Base-by-base conservation (phyloP, 495 filamentous ascomycete genomes). In the Penicillium goetzii region DNA sequence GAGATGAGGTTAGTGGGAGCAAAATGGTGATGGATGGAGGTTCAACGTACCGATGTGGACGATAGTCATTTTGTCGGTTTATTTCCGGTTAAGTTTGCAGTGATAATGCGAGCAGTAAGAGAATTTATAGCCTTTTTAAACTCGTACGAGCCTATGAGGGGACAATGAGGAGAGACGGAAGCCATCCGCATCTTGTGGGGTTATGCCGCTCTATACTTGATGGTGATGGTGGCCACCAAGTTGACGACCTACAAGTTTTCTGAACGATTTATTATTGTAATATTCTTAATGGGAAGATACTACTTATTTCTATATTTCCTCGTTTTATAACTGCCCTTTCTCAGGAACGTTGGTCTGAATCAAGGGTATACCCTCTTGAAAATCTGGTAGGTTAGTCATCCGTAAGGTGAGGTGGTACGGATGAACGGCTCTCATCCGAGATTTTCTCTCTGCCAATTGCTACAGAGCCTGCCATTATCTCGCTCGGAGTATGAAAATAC, bases 11-110 rank as follows among this genome's bases (percentile, higher is more conserved):
- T 53, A 61, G 23, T 53, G 15, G 54, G n/a, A 17, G 40, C 45
- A 15, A 4, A 8, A 23, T 33, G 28, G 8, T 38, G n/a, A 19
- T 40, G 3, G 19, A 12, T 2, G 15, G 19, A 12, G 1, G 15
- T 17, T 28, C 23, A 17, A 63, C 60, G 49, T 51, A 78, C 76
- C 76, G 21, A 78, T 78, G 36, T 76, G 76, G 23, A 74, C 63
- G 3, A 78, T 63, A 0, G 74, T 76, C 76, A 78, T 76, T 12
- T 14, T 61, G 19, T 1, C 12, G 15, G 25, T 12, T 47, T 47
- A 11, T 47, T 9, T 23, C 12, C 3, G 10, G 19, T 19, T 11
- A 25, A 36, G 53, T 15, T 25, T 21, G 15, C 1, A 41, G 30
- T 15, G 30, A 21, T 19, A 34, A 55, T 34, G 25, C 2, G 2